Base-by-base conservation (phyloP, 306 rosid species). In the Morella rubra region DNA sequence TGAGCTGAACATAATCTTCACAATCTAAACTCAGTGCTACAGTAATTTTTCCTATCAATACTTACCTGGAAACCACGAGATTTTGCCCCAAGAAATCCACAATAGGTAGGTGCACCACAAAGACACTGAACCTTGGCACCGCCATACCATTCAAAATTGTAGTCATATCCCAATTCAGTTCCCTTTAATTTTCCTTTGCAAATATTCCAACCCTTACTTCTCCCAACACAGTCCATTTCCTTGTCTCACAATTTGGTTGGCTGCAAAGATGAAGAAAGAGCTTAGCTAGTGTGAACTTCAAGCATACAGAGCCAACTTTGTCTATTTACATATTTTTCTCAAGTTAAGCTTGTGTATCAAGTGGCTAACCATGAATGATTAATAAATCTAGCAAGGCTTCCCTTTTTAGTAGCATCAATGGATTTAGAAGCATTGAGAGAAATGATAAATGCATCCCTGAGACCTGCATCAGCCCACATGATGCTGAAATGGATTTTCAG, bases 141-240 rank as follows among this genome's bases (percentile, higher is more conserved):
- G 4, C 98, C 98, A 84, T 85, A 94, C 98, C 98, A 94, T 83
- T 94, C 96, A 80, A 94, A 94, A 81, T 94, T 94, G 86, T 94
- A 94, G 87, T 94, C 87, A 82, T 92, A 94, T 76, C 93, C 91
- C 88, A 94, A 80, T 79, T 94, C 98, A 47, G 90, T 78, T 88
- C 98, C 98, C 55, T 80, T 81, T 84, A 95, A 80, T 90, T 96
- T 80, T 92, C 87, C 78, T 81, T 90, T 64, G 98, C 97, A 89
- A 92, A 95, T 90, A 95, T 95, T 80, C 98, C 97, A 70, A 95
- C 98, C 87, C 96, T 89, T 64, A 90, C 84, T 88, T 95, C 97
- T 69, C 97, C 98, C 90, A 92, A 79, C 75, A 89, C 98, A 78
- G 85, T 90, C 98, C 98, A 95, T 81, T 95, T 95, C 81, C 98